Evolutionary conservation across 768 basidiomycete genomes (phyloP), one percentile per base, ranked within the genome.

Genomic region (Clitopilus passeckerianus): DNA sequence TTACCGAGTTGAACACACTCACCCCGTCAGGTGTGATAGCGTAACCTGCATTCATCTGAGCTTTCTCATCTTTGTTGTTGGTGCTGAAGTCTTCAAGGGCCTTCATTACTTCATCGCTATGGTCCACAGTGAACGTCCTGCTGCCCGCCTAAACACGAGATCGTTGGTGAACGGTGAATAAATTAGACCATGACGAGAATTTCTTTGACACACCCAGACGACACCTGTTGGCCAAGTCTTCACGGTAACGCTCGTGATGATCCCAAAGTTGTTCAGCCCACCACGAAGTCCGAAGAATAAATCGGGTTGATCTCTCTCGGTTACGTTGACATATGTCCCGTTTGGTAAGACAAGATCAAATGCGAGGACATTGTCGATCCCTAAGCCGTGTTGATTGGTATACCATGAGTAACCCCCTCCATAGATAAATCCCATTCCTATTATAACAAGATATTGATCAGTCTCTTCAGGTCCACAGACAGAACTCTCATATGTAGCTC

Each of bases 321-420:
- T 77, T 1, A 79, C 75, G 6, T 64, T 70, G 0, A 69, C 65
- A 0, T 82, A 67, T 0, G 71, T 74, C 6, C 86, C 85, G 61
- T 78, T 77, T 0, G 86, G 85, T 54, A 81, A 70, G 0, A 86
- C 86, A 1, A 89, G 72, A 61, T 87, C 83, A 63, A 71, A 86
- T 0, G 77, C 77, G 16, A 71, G 68, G 34, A 86, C 74, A 0
- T 74, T 85, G 59, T 88, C 86, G 18, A 78, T 64, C 0, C 82
- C 80, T 53, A 90, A 61, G 12, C 87, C 86, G 60, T 79, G 73
- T 58, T 86, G 83, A 60, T 87, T 86, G 0, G 83, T 82, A 54
- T 78, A 71, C 80, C 81, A 88, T 14, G 87, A 87, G 63, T 85
- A 88, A 2, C 87, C 85, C 75, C 86, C 86, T 8, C 85, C 84